Conservation (phyloP, 164 flowering plant genomes). For the Vitis cinerea region DNA sequence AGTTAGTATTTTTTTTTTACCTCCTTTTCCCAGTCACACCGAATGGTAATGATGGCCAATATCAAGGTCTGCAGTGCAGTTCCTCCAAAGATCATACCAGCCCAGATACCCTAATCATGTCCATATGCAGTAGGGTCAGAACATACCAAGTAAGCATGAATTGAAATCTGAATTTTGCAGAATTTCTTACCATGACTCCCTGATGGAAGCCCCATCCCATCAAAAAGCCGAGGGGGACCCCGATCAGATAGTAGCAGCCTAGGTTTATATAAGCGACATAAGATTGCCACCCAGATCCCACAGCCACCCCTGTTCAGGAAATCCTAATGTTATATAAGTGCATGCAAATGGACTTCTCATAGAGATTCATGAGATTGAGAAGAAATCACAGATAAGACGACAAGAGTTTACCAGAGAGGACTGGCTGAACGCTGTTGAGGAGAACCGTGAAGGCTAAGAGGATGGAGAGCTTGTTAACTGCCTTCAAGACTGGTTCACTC, state of each 20-base stretch:
- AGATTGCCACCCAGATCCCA: constrained; percentile 79
- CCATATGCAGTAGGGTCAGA: too few relatives aligned
- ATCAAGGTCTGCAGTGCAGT: constrained; percentile 65
- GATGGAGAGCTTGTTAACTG: constrained; percentile 38
- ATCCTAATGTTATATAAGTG: too few relatives aligned
- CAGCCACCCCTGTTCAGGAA: constrained; percentile 51
- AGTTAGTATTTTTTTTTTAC: constrained; percentile 18
- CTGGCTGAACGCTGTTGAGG: constrained; percentile 67
- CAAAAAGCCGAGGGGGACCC: constrained; percentile 57
- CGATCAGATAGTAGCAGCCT: constrained; percentile 61
- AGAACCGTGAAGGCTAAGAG: constrained; percentile 63
- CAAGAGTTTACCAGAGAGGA: constrained; percentile 51
- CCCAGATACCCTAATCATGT: constrained; percentile 61
- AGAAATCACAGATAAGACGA: neutral
- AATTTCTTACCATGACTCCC: constrained; percentile 43
- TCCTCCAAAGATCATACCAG: constrained; percentile 78
- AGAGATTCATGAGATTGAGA: too few relatives aligned
- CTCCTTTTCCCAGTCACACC: constrained; percentile 78
- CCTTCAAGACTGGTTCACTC: constrained; percentile 35
- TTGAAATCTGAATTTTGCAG: neutral
- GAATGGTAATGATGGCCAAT: constrained; percentile 39
- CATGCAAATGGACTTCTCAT: too few relatives aligned
- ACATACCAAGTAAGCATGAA: too few relatives aligned
- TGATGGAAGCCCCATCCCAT: constrained; percentile 48
- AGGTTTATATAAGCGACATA: constrained; percentile 62